phyloP scores from a whole-genome alignment of 129 eudicot genomes.

The Oenanthe sinensis region DNA sequence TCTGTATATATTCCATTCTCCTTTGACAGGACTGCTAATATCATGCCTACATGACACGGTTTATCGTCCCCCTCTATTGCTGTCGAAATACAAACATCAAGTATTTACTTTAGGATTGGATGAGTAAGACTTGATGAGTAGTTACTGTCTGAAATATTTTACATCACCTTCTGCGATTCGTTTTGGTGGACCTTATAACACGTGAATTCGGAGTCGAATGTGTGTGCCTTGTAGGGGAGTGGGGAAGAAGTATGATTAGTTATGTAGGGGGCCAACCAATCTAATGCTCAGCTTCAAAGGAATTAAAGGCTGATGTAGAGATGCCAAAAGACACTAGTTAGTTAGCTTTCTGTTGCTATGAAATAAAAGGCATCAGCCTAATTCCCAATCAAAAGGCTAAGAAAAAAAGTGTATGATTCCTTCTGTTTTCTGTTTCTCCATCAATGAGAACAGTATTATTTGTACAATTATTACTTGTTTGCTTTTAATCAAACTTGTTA shows the following conservation, averaged over 20 bases:
- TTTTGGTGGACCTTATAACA: slow-evolving; percentile 26
- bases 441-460: not conserved
- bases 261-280: slow-evolving; percentile 29
- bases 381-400: not conserved
- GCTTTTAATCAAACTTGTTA: not conserved
- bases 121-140: not conserved
- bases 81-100: slow-evolving; percentile 22
- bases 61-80: slow-evolving; percentile 2
- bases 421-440: slow-evolving; percentile 9
- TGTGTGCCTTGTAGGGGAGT: slow-evolving; percentile 13
- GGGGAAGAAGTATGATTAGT: slow-evolving; percentile 10
- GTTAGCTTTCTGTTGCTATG: slow-evolving; percentile 7
- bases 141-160: too few species aligned
- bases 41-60: slow-evolving; percentile 3
- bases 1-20: not conserved
- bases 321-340: not conserved
- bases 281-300: not conserved
- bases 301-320: slow-evolving; percentile 3
- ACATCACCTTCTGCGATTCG: not conserved
- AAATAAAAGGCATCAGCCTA: not conserved
- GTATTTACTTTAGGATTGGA: slow-evolving; percentile 4
- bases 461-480: not conserved
- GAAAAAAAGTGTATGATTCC: not conserved
- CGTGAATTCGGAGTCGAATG: slow-evolving; percentile 28
- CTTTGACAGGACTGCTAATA: slow-evolving; percentile 14